Percentiles rank a stretch among this genome's conserved stretches.
These are phyloP conservation scores for Macrocystidia cucumis DNA, from an alignment of 1,284 basidiomycete species.

Conservation along the genomic window DNA sequence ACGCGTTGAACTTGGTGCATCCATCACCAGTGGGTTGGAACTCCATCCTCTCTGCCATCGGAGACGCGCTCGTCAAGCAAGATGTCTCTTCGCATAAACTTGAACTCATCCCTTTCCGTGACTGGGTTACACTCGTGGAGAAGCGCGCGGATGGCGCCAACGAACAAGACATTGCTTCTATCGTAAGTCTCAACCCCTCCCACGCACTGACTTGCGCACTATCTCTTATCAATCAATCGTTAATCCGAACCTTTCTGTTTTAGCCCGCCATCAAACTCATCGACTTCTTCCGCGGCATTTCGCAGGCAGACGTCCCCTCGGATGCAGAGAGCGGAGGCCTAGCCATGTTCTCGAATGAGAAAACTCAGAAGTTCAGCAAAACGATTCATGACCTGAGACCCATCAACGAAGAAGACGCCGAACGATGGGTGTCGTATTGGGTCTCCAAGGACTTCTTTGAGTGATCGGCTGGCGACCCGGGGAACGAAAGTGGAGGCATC, in stretches of 20 bases:
- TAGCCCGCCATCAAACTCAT: slow-evolving; percentile 10
- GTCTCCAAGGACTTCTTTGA: not conserved
- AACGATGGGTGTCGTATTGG: slow-evolving; percentile 1
- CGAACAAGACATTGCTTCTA: slow-evolving; percentile 1
- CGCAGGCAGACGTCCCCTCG: not conserved
- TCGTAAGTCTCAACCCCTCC: slow-evolving; percentile 1
- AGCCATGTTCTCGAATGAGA: not conserved
- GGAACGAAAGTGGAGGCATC: no score
- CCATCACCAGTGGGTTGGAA: slow-evolving; percentile 15
- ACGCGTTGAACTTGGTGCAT: slow-evolving; percentile 14
- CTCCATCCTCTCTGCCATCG: slow-evolving; percentile 14
- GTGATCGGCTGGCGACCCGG: no score
- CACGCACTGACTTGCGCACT: not conserved
- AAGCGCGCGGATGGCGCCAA: slow-evolving; percentile 4
- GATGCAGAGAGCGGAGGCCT: not conserved
- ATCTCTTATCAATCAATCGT: not conserved
- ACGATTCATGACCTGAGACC: not conserved
- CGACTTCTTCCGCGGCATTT: slow-evolving; percentile 5
- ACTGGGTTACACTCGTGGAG: slow-evolving; percentile 17
- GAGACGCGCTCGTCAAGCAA: slow-evolving; percentile 9
- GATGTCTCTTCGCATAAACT: slow-evolving; percentile 4
- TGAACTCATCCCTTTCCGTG: slow-evolving; percentile 14
- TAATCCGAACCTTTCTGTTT: not conserved
- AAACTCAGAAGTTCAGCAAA: not conserved
- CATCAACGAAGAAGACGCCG: not conserved